Conservation (phyloP, 106 monocot species). For the Apostasia ramifera region DNA sequence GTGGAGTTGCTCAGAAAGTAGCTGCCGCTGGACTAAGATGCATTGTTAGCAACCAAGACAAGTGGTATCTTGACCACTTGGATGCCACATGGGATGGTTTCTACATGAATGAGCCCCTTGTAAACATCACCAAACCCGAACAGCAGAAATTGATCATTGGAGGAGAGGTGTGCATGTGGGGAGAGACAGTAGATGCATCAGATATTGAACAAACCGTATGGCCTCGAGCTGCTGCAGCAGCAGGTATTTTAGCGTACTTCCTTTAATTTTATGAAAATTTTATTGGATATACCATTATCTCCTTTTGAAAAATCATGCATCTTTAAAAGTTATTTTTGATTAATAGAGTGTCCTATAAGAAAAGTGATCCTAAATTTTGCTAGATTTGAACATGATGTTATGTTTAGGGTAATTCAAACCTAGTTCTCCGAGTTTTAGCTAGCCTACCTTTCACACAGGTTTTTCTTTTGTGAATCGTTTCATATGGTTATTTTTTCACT, state of each 20-base stretch:
- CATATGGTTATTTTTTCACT: too few relatives aligned
- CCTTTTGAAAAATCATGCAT: too few relatives aligned
- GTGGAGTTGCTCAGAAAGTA: slow-evolving; percentile 61
- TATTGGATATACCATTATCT: background rate
- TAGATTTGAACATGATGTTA: too few relatives aligned
- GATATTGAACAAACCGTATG: slow-evolving; percentile 93
- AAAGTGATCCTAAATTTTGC: too few relatives aligned
- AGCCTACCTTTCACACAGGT: too few relatives aligned
- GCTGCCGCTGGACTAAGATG: slow-evolving; percentile 74
- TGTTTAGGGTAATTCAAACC: too few relatives aligned
- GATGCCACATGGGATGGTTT: slow-evolving; percentile 70
- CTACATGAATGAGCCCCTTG: slow-evolving; percentile 81
- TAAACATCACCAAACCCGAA: slow-evolving; percentile 40
- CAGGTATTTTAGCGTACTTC: slow-evolving; percentile 39
- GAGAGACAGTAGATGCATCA: slow-evolving; percentile 68
- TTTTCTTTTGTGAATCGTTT: too few relatives aligned
- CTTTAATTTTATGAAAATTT: background rate
- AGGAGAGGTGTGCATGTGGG: slow-evolving; percentile 98
- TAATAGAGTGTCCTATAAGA: too few relatives aligned
- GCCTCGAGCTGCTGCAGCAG: slow-evolving; percentile 97
- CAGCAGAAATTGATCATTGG: slow-evolving; percentile 74
- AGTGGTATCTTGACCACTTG: slow-evolving; percentile 93
- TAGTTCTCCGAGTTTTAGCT: too few relatives aligned
- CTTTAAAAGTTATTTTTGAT: too few relatives aligned
- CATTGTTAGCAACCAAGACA: slow-evolving; percentile 92